A percentile compares a stretch with the other conserved stretches of the same genome.
These are phyloP conservation scores for Globisporangium iwayamae DNA, from an alignment of 352 stramenopile genomes.

Conservation along the genomic window DNA sequence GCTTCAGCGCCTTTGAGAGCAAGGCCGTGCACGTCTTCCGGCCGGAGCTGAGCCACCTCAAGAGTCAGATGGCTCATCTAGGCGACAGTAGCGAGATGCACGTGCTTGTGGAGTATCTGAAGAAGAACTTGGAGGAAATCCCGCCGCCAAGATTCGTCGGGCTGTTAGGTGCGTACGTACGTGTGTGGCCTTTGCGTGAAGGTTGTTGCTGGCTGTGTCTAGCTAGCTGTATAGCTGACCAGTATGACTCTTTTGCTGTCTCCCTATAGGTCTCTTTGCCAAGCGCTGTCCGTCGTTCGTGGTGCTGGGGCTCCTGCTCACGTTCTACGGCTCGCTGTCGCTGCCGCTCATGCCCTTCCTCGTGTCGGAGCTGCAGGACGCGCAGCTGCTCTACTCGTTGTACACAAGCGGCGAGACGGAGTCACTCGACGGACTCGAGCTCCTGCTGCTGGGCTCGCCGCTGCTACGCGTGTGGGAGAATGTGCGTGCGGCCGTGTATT, in stretches of 20 bases:
- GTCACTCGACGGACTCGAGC: conserved; percentile 55
- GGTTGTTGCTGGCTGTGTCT: not conserved
- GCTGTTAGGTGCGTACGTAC: conserved; percentile 19
- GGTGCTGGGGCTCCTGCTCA: conserved; percentile 36
- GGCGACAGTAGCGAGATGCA: conserved; percentile 42
- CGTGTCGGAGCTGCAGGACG: conserved; percentile 36
- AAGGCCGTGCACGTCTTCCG: conserved; percentile 45
- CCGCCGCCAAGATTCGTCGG: conserved; percentile 42
- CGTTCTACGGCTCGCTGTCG: conserved; percentile 54
- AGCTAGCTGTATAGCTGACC: not conserved
- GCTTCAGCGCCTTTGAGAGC: conserved; percentile 50
- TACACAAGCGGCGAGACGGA: conserved; percentile 39
- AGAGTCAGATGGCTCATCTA: conserved; percentile 41
- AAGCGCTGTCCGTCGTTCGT: conserved; percentile 70
- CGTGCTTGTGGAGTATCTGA: conserved; percentile 63
- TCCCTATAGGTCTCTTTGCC: conserved; percentile 34
- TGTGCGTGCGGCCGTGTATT: conserved; percentile 63
- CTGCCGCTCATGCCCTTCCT: conserved; percentile 61
- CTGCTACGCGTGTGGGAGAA: conserved; percentile 73
- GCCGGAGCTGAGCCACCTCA: conserved; percentile 48
- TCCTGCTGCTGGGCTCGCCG: conserved; percentile 68
- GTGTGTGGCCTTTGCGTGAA: conserved; percentile 4
- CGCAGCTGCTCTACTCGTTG: conserved; percentile 27
- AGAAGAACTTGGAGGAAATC: conserved; percentile 48
- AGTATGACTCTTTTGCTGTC: not conserved